Percentiles rank a stretch among this genome's conserved stretches.
phyloP scores from a whole-genome alignment of 2,329 filamentous ascomycete genomes.

The Neopestalotiopsis sp. region DNA sequence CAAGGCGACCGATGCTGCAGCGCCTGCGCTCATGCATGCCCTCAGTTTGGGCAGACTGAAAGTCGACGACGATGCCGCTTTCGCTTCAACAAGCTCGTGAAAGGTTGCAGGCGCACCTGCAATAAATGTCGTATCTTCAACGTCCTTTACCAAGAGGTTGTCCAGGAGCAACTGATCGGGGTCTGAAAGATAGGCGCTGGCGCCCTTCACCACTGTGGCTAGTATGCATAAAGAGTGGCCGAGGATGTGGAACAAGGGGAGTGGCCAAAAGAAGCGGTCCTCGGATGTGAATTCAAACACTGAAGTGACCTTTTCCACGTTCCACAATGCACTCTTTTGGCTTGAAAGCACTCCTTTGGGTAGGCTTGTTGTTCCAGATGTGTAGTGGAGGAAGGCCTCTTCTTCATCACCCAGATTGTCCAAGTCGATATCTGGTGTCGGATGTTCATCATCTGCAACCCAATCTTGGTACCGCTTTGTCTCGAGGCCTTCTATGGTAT shows the following conservation, averaged over 20 bases:
- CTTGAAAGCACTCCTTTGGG: constrained; percentile 9
- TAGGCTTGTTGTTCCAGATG: constrained; percentile 13
- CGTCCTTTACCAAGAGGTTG: constrained; percentile 6
- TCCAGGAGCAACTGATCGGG: constrained; percentile 3
- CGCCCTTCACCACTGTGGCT: constrained; percentile 5
- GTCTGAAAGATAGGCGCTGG: constrained; percentile 12
- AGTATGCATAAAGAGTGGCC: constrained; percentile 11
- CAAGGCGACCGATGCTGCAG: constrained; percentile 1
- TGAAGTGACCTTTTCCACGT: constrained; percentile 5
- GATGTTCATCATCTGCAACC: background rate
- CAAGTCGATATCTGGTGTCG: background rate
- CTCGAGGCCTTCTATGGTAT: background rate
- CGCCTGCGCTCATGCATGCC: constrained; percentile 10
- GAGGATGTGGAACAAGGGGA: constrained; percentile 13
- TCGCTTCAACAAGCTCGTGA: constrained; percentile 7
- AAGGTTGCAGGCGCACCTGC: constrained; percentile 9
- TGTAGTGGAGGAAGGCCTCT: constrained; percentile 12
- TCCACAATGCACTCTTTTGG: constrained; percentile 11
- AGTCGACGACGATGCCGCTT: background rate
- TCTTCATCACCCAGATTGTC: constrained; percentile 5
- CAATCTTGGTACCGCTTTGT: constrained; percentile 8
- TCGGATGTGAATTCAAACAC: constrained; percentile 5
- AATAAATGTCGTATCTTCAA: constrained; percentile 8
- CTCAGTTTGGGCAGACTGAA: constrained; percentile 2
- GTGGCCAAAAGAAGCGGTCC: constrained; percentile 12